Conservation (phyloP, 2,329 filamentous ascomycete species). For the Huntiella savannae region DNA sequence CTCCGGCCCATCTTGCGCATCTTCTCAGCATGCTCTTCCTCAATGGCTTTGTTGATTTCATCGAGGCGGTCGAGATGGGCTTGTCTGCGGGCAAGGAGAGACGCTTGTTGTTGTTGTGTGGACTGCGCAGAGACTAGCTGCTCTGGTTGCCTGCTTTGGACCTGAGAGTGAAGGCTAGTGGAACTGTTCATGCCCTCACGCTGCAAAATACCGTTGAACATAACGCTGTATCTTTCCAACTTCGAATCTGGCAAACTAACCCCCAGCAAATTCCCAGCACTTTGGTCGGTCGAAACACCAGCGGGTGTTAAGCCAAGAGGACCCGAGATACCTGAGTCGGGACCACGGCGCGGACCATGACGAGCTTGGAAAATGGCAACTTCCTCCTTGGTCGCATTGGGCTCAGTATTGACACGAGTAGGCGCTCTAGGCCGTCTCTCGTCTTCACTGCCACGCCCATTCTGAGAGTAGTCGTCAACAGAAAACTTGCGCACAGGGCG, state of each 20-base stretch:
- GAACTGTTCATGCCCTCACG: conserved; percentile 13
- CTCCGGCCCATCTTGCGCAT: conserved; percentile 3
- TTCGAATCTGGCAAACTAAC: conserved; percentile 64
- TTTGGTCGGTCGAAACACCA: no score
- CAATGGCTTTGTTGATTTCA: conserved; percentile 25
- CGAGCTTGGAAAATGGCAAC: conserved; percentile 10
- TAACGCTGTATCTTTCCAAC: conserved; percentile 81
- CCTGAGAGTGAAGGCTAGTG: neutral
- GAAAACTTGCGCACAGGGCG: neutral
- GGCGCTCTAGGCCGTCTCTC: neutral
- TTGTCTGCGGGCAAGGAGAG: conserved; percentile 37
- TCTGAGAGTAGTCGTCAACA: neutral
- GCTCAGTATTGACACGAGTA: neutral
- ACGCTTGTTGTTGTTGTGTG: conserved; percentile 17
- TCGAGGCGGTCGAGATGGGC: conserved; percentile 39
- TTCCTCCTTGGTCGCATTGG: conserved; percentile 5
- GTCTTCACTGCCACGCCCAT: neutral
- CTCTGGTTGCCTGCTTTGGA: neutral
- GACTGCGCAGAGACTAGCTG: neutral
- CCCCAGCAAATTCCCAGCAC: conserved; percentile 31
- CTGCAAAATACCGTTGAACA: conserved; percentile 64
- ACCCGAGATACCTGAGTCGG: neutral
- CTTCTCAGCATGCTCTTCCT: conserved; percentile 8
- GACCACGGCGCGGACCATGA: neutral
- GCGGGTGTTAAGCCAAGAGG: neutral